Base-by-base conservation (phyloP, 257 asterid species). In the Ligustrum vulgare region DNA sequence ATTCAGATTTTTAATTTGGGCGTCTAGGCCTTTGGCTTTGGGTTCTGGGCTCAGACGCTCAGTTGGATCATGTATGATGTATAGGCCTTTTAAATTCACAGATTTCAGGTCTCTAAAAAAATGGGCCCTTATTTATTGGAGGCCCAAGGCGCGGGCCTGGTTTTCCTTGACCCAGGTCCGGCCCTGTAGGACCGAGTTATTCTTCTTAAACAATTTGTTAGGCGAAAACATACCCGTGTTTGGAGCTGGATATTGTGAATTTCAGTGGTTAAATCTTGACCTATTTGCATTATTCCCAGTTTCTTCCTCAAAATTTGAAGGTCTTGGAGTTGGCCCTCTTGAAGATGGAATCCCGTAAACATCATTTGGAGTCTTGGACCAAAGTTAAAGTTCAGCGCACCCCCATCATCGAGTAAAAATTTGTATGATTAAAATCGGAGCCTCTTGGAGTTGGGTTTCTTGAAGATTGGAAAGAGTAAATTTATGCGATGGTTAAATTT, bases 381-480 rank as follows among this genome's bases (percentile, higher is more conserved):
- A 47, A 89, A 88, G 81, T 89, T 93, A 15, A 96, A 91, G 87
- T 76, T 88, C 70, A 97, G 75, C 0, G 86, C 89, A 47, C 87
- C 93, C 85, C 91, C 47, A 90, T 91, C 97, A 91, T 89, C 6
- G 96, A 88, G 78, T 87, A 89, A 73, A 93, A 90, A 37, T 93
- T 97, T 0, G 96, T 88, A 33, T 90, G 96, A 69, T 91, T 90
- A 11, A 93, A 93, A 71, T 97, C 91, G 0, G 98, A 91, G 25
- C 97, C 98, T 35, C 98, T 80, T 1, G 98, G 98, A 5, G 98
- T 93, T 0, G 93, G 98, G 69, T 90, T 89, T 62, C 96, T 81
- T 0, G 98, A 93, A 0, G 96, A 90, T 28, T 91, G 97, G 28
- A 93, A 77, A 35, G 98, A 93, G 80, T 93, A 93, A 82, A 93